Base-by-base conservation (phyloP, 2,329 filamentous ascomycete genomes). In the Cladosporium sphaerospermum region DNA sequence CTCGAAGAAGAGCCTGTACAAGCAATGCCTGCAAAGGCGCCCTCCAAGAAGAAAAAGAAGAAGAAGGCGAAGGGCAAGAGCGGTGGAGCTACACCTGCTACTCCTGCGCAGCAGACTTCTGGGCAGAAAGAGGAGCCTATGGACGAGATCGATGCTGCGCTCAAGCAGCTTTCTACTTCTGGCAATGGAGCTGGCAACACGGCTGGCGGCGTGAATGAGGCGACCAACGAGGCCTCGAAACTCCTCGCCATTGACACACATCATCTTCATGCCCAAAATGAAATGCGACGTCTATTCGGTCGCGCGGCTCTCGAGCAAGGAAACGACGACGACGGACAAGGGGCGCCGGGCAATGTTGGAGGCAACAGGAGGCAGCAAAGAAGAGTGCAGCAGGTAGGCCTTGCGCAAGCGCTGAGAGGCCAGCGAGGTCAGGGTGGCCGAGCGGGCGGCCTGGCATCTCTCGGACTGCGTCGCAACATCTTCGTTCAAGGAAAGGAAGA, bases 401-500 rank as follows among this genome's bases (percentile, higher is more conserved):
- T 84, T 14, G 79, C 78, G 40, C 78, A 76, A 57, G 80, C 79
- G 32, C 67, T 83, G 42, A 63, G 67, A 46, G 60, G 64, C n/a
- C 76, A 76, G 19, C 79, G 78, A 10, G 71, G 75, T 55, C 77
- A 78, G 56, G 78, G 78, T 4, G 79, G 79, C 13, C 78, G 81
- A 19, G 78, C 78, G 1, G 79, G 82, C 60, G 84, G 81, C 60
- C 76, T 93, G 48, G 81, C 84, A 1, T 84, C 89, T 49, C 76
- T 89, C 32, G 84, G 86, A 16, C 75, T 88, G 31, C 81, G 88
- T 42, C 81, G 86, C 34, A 96, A 96, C 64, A 78, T 88, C 10
- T 92, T 96, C 64, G 83, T 95, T 55, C 86, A 90, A 61, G 89
- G 88, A 45, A 91, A 89, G 64, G 89, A 93, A 58, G 83, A 88